A percentile compares a stretch with the other conserved stretches of the same genome.
Evolutionary conservation across 441 rosid genomes (phyloP).

Genomic region (Gossypium laxum): DNA sequence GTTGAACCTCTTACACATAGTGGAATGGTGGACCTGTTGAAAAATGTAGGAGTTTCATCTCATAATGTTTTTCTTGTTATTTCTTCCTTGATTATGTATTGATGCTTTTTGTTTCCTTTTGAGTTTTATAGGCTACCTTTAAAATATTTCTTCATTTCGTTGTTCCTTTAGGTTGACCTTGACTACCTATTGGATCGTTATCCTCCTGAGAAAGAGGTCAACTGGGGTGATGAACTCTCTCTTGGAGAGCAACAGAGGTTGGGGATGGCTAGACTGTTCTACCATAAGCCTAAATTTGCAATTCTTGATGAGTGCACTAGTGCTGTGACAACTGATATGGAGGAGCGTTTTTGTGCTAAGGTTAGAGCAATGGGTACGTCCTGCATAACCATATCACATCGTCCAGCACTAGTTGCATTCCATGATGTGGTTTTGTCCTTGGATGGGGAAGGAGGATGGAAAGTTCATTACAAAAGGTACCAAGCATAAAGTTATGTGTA

Average conservation of each 20-base stretch:
- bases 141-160: conserved; percentile 8
- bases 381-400: conserved; percentile 97
- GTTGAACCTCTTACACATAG: conserved; percentile 51
- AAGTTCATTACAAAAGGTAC: conserved; percentile 74
- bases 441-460: conserved; percentile 98
- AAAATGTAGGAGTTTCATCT: conserved; percentile 55
- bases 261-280: conserved; percentile 98
- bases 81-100: not conserved
- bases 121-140: conserved; percentile 11
- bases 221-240: conserved; percentile 98
- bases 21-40: conserved; percentile 85
- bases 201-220: conserved; percentile 77
- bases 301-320: conserved; percentile 99
- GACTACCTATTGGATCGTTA: conserved; percentile 90
- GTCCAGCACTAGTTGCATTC: conserved; percentile 96
- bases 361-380: conserved; percentile 99
- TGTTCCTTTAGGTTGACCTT: conserved; percentile 67
- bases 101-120: conserved; percentile 9
- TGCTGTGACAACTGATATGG: conserved; percentile 99
- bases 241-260: conserved; percentile 98
- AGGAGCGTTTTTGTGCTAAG: conserved; percentile 92
- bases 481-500: conserved; percentile 14
- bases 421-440: conserved; percentile 93
- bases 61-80: conserved; percentile 7
- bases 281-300: conserved; percentile 98